Evolutionary conservation across 345 rosid genomes (phyloP).

Genomic region (Eucalyptus cloeziana): DNA sequence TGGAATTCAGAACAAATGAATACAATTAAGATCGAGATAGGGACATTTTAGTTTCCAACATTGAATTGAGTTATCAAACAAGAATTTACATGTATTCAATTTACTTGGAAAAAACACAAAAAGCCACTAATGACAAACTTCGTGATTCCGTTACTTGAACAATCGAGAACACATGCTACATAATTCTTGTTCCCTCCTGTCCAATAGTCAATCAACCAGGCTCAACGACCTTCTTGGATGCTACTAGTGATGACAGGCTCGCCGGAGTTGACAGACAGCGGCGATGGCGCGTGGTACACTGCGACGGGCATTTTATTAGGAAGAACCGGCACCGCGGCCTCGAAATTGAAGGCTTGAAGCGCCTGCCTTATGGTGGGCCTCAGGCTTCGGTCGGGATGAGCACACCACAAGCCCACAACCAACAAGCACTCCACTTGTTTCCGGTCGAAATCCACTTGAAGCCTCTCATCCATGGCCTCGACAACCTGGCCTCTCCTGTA

Average conservation of each 20-base stretch:
- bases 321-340: not conserved
- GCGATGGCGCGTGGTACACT: not conserved
- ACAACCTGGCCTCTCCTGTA: not conserved
- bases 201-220: not conserved
- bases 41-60: too few relatives aligned
- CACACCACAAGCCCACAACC: slow-evolving; percentile 7
- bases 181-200: too few relatives aligned
- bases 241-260: slow-evolving; percentile 3
- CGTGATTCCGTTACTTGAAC: too few relatives aligned
- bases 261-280: slow-evolving; percentile 1
- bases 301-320: slow-evolving; percentile 3
- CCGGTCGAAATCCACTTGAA: not conserved
- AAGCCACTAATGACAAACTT: too few relatives aligned
- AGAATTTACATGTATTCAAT: too few relatives aligned
- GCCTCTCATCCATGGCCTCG: not conserved
- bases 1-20: too few relatives aligned
- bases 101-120: too few relatives aligned
- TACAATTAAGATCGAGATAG: too few relatives aligned
- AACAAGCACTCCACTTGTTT: slow-evolving; percentile 6
- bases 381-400: not conserved
- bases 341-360: not conserved
- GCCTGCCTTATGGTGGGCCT: slow-evolving; percentile 6
- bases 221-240: slow-evolving; percentile 19
- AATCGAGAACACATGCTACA: too few relatives aligned
- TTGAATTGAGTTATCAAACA: too few relatives aligned